Evolutionary conservation across 2,329 filamentous ascomycete species (phyloP).

Genomic region (Alternaria infectoria): DNA sequence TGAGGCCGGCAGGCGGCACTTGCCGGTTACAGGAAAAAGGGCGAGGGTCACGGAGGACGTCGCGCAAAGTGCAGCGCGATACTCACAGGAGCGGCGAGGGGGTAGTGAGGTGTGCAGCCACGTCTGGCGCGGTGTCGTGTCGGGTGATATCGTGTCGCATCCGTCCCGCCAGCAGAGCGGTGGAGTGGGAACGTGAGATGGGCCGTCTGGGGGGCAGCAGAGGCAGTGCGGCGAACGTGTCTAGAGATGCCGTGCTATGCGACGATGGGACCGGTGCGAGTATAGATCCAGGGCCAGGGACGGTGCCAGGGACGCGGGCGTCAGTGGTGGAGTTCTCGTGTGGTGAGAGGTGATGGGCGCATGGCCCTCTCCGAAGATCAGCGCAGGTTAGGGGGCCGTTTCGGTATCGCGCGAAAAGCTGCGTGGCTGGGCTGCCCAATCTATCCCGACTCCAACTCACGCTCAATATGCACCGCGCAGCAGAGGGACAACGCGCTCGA

Average conservation of each 20-base stretch:
- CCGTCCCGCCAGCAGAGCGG: slow-evolving; percentile 37
- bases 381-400: slow-evolving; percentile 27
- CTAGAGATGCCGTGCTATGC: slow-evolving; percentile 29
- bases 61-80: slow-evolving; percentile 32
- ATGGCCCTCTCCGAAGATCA: slow-evolving; percentile 29
- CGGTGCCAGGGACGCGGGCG: slow-evolving; percentile 34
- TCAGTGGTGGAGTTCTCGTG: slow-evolving; percentile 29
- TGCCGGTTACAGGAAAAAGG: slow-evolving; percentile 35
- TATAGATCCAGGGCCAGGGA: slow-evolving; percentile 31
- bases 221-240: slow-evolving; percentile 27
- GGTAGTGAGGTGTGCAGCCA: slow-evolving; percentile 22
- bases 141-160: slow-evolving; percentile 43
- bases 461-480: slow-evolving; percentile 1
- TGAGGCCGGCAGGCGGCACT: slow-evolving; percentile 27
- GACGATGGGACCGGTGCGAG: slow-evolving; percentile 36
- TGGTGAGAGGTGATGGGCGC: slow-evolving; percentile 35
- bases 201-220: slow-evolving; percentile 28
- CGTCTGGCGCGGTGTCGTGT: slow-evolving; percentile 34
- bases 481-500: neutral
- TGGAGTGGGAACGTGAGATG: slow-evolving; percentile 23
- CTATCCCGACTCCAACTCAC: slow-evolving; percentile 12
- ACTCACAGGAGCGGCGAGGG: slow-evolving; percentile 21
- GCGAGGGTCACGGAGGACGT: slow-evolving; percentile 12
- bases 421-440: slow-evolving; percentile 29
- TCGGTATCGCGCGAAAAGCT: slow-evolving; percentile 30